These are phyloP conservation scores for Lipomyces anomalus DNA, from an alignment of 805 yeast species.

Conservation along the genomic window DNA sequence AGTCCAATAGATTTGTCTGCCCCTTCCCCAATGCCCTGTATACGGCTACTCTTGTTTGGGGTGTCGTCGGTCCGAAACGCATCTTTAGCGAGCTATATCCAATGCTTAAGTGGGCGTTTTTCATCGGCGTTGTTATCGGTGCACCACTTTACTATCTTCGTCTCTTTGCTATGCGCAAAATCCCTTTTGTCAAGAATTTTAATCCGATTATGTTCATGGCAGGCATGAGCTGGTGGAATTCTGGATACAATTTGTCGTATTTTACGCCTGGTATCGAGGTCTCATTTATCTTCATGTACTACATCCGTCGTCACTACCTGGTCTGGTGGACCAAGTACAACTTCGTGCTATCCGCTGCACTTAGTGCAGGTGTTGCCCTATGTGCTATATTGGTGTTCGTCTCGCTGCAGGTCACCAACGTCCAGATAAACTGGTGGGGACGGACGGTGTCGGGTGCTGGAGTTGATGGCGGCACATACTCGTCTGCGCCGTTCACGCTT, in stretches of 20 bases:
- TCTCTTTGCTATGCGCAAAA: background rate
- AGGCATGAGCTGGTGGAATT: conserved; percentile 11
- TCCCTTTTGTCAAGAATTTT: conserved; percentile 10
- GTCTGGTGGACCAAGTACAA: conserved; percentile 53
- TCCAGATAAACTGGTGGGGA: conserved; percentile 60
- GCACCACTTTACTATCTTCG: conserved; percentile 14
- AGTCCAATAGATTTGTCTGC: conserved; percentile 41
- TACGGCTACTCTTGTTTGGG: conserved; percentile 52
- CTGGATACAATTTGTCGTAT: conserved; percentile 17
- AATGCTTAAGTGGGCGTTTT: conserved; percentile 19
- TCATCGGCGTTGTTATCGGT: conserved; percentile 19
- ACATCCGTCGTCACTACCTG: conserved; percentile 44
- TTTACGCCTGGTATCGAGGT: conserved; percentile 20
- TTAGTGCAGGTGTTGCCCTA: conserved; percentile 59
- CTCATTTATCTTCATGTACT: conserved; percentile 37
- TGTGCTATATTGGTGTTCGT: conserved; percentile 55
- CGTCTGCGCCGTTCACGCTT: conserved; percentile 15
- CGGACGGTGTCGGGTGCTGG: conserved; percentile 36
- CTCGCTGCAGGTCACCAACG: conserved; percentile 42
- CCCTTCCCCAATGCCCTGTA: conserved; percentile 40
- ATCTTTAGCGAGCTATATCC: conserved; percentile 27
- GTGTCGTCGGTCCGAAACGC: conserved; percentile 55
- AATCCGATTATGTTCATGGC: conserved; percentile 14
- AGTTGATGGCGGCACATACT: conserved; percentile 24
- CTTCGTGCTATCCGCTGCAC: conserved; percentile 50